Conservation (phyloP, 2,329 filamentous ascomycete species). For the Cercospora sp. region DNA sequence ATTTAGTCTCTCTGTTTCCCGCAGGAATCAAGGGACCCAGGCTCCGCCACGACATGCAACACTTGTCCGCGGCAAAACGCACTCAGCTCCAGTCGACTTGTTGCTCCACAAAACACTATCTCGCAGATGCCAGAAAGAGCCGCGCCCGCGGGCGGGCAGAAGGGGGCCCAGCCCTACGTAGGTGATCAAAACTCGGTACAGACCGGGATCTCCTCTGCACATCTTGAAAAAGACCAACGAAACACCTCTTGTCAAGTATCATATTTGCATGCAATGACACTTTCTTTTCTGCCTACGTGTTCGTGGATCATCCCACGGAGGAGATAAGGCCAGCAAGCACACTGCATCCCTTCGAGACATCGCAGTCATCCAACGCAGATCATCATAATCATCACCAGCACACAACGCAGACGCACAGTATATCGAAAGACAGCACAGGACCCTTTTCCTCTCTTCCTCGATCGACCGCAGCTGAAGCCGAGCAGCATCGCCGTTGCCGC, state of each 20-base stretch:
- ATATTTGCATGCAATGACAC: neutral
- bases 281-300: neutral
- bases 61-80: conserved; percentile 3
- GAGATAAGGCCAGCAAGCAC: neutral
- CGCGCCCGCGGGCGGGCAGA: neutral
- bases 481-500: neutral
- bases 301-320: neutral
- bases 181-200: neutral
- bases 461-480: neutral
- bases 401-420: neutral
- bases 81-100: neutral
- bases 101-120: conserved; percentile 1
- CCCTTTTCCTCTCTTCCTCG: neutral
- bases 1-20: neutral
- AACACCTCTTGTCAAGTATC: neutral
- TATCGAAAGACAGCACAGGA: neutral
- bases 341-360: neutral
- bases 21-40: conserved; percentile 3
- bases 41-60: conserved; percentile 11
- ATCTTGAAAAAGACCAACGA: neutral
- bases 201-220: conserved; percentile 1
- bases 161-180: neutral
- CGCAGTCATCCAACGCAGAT: neutral
- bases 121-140: neutral
- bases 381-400: neutral